A percentile compares a stretch with the other conserved stretches of the same genome.
Evolutionary conservation across 1,284 basidiomycete genomes (phyloP).

Genomic region (Volvariella surrecta): DNA sequence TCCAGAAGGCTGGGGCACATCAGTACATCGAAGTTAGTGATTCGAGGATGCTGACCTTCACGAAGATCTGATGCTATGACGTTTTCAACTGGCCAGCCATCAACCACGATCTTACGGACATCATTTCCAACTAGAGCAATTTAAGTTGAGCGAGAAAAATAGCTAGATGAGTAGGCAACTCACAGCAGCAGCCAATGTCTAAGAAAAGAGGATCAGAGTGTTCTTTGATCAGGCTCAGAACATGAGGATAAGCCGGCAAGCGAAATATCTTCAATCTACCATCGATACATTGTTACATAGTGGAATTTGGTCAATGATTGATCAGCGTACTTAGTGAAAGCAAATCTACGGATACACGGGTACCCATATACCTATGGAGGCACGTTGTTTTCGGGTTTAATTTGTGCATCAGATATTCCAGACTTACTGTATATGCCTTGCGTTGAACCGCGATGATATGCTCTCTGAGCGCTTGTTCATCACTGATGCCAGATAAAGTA

Average conservation of each 20-base stretch:
- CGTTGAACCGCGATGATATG: constrained; percentile 37
- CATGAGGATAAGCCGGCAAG: constrained; percentile 33
- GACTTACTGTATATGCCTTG: constrained; percentile 32
- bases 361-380: constrained; percentile 20
- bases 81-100: constrained; percentile 24
- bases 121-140: constrained; percentile 33
- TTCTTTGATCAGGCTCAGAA: constrained; percentile 28
- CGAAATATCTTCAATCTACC: constrained; percentile 33
- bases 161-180: constrained; percentile 12
- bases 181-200: constrained; percentile 40
- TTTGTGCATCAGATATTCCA: background rate
- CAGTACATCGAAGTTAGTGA: constrained; percentile 4
- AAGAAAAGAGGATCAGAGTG: constrained; percentile 38
- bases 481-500: constrained; percentile 28
- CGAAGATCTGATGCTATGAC: constrained; percentile 24
- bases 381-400: background rate
- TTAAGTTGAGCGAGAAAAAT: background rate
- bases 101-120: constrained; percentile 28
- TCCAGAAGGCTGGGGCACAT: constrained; percentile 24
- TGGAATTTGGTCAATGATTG: background rate
- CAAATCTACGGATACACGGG: constrained; percentile 25
- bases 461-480: constrained; percentile 29
- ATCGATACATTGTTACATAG: background rate
- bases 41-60: constrained; percentile 15
- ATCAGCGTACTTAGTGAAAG: constrained; percentile 28